Conservation (phyloP, 2,329 filamentous ascomycete genomes). For the Emydomyces testavorans region DNA sequence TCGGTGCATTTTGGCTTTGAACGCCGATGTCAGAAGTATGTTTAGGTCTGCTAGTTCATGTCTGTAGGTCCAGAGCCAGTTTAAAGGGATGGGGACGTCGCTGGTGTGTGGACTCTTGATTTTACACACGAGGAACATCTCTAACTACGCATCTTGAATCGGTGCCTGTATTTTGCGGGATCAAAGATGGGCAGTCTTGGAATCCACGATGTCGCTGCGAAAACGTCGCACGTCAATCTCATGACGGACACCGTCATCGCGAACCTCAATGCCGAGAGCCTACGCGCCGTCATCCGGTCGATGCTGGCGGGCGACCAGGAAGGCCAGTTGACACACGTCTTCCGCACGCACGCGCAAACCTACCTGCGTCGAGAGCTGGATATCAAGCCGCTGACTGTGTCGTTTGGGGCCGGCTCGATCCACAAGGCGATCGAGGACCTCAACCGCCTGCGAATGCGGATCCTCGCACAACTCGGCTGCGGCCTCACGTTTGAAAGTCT, state of each 20-base stretch:
- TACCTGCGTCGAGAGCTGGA: conserved; percentile 11
- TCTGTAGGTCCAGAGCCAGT: background rate
- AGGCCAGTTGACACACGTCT: conserved; percentile 8
- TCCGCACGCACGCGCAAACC: conserved; percentile 12
- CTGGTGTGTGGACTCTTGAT: background rate
- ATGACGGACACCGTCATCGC: conserved; percentile 15
- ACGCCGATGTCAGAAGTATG: conserved; percentile 7
- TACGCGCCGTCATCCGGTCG: conserved; percentile 13
- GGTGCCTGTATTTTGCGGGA: too few relatives aligned
- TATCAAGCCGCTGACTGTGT: background rate
- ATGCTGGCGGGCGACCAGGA: conserved; percentile 14
- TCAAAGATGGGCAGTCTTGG: background rate
- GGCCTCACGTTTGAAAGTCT: conserved; percentile 13
- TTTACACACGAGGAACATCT: too few relatives aligned
- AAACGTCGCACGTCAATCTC: conserved; percentile 15
- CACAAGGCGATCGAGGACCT: conserved; percentile 8
- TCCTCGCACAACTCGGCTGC: conserved; percentile 10
- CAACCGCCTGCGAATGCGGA: conserved; percentile 7
- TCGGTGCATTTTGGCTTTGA: conserved; percentile 9
- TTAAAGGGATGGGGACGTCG: conserved; percentile 1
- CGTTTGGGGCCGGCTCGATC: conserved; percentile 1
- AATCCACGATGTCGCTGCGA: conserved; percentile 5
- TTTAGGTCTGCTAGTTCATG: background rate
- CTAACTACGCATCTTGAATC: too few relatives aligned
- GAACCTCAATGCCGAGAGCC: conserved; percentile 12